These are phyloP conservation scores for Proliferodiscus dingleyae DNA, from an alignment of 2,329 filamentous ascomycete genomes.

Conservation along the genomic window DNA sequence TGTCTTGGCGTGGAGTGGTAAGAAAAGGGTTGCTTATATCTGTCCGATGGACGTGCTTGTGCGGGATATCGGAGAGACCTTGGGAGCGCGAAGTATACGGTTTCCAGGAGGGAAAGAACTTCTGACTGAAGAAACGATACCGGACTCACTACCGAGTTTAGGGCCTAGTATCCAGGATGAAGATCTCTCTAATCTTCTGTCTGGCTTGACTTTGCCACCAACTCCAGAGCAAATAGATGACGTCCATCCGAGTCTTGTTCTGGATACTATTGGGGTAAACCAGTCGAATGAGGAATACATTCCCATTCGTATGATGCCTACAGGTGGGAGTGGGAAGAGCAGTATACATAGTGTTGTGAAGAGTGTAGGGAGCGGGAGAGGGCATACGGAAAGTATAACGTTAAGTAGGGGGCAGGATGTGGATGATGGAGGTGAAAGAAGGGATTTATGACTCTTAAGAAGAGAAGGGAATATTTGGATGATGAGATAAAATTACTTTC, in stretches of 20 bases:
- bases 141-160: neutral
- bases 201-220: slow-evolving; percentile 16
- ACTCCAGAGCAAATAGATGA: slow-evolving; percentile 18
- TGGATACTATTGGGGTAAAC: neutral
- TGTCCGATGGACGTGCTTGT: slow-evolving; percentile 91
- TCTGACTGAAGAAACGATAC: neutral
- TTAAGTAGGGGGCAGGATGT: neutral
- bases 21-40: slow-evolving; percentile 81
- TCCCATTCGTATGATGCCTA: slow-evolving; percentile 1
- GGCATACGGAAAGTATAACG: neutral
- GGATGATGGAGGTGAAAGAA: neutral
- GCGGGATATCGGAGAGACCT: slow-evolving; percentile 74
- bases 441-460: slow-evolving; percentile 2
- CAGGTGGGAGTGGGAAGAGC: neutral
- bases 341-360: neutral
- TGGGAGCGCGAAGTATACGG: slow-evolving; percentile 65
- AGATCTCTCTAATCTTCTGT: slow-evolving; percentile 11
- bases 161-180: slow-evolving; percentile 6
- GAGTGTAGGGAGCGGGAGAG: neutral
- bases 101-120: slow-evolving; percentile 56
- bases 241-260: slow-evolving; percentile 1
- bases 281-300: neutral
- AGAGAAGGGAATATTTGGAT: neutral
- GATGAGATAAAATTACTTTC: neutral
- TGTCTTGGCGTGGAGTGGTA: slow-evolving; percentile 80